Percentiles rank a stretch among this genome's conserved stretches.
These are phyloP conservation scores for Auricularia heimuer DNA, from an alignment of 768 basidiomycete genomes.

Conservation along the genomic window DNA sequence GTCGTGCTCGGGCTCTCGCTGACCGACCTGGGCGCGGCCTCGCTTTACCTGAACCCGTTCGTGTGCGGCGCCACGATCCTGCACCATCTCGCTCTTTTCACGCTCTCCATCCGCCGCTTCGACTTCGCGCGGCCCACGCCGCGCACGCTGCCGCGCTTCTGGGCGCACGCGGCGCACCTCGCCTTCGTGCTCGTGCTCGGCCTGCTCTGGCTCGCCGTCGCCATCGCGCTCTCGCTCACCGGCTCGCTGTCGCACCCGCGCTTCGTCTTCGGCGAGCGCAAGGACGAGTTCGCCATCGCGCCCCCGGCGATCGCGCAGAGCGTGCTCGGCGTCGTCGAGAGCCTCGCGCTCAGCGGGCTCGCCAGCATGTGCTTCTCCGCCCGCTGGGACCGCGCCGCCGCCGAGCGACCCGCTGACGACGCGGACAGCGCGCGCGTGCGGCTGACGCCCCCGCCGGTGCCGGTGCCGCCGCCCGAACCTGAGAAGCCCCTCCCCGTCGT, in stretches of 20 bases:
- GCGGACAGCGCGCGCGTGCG: neutral
- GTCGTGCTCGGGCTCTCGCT: neutral
- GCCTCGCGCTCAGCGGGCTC: neutral
- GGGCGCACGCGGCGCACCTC: neutral
- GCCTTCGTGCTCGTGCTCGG: neutral
- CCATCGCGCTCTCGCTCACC: neutral
- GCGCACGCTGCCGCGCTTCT: neutral
- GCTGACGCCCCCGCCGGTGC: neutral
- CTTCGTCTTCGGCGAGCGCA: neutral
- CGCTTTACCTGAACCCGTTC: neutral
- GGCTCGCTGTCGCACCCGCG: neutral
- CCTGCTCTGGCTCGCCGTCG: neutral
- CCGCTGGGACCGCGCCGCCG: neutral
- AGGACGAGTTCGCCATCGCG: neutral
- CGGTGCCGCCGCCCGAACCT: neutral
- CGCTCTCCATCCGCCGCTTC: neutral
- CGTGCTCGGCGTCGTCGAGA: neutral
- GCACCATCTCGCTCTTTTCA: neutral
- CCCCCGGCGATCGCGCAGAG: neutral
- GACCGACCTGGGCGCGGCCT: neutral
- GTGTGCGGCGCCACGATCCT: neutral
- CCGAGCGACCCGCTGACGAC: neutral
- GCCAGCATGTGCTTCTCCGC: neutral
- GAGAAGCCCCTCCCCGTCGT: neutral
- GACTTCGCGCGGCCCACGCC: neutral